Percentiles rank a stretch among this genome's conserved stretches.
Evolutionary conservation across 2,329 filamentous ascomycete species (phyloP).

Genomic region (Rutstroemia sp.): DNA sequence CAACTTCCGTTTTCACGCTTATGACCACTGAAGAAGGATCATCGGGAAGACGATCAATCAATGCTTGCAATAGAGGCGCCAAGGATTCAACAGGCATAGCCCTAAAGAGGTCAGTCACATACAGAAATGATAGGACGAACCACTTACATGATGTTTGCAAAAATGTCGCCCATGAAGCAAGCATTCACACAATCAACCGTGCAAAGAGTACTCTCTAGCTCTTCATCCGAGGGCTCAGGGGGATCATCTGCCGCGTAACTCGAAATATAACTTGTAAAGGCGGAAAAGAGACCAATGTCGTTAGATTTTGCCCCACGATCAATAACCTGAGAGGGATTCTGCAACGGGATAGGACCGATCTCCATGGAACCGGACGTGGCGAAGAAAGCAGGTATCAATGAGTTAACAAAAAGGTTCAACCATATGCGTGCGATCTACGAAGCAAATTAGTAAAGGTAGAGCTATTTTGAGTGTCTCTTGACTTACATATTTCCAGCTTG

Average conservation of each 20-base stretch:
- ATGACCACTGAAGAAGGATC: constrained; percentile 76
- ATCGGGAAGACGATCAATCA: constrained; percentile 82
- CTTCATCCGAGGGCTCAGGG: constrained; percentile 93
- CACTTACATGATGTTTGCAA: constrained; percentile 72
- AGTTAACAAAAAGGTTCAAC: constrained; percentile 94
- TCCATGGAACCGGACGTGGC: constrained; percentile 54
- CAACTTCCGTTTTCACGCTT: constrained; percentile 78
- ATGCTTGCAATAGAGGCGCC: constrained; percentile 57
- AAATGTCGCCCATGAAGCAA: constrained; percentile 75
- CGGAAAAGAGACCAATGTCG: constrained; percentile 84
- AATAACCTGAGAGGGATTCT: constrained; percentile 86
- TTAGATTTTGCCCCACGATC: constrained; percentile 72
- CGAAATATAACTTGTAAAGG: constrained; percentile 94
- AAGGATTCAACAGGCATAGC: constrained; percentile 53
- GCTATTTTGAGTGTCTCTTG: constrained; percentile 12
- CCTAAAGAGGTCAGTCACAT: constrained; percentile 33
- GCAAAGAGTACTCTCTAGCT: constrained; percentile 89
- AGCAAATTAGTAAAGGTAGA: constrained; percentile 30
- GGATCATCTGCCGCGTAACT: constrained; percentile 98
- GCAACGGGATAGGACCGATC: constrained; percentile 76
- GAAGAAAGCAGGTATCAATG: constrained; percentile 69
- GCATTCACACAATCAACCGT: constrained; percentile 91
- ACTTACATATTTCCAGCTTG: constrained; percentile 71
- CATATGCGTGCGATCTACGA: constrained; percentile 78
- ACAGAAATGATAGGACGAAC: not conserved